phyloP scores from a whole-genome alignment of 345 rosid species.

The Turritis glabra region DNA sequence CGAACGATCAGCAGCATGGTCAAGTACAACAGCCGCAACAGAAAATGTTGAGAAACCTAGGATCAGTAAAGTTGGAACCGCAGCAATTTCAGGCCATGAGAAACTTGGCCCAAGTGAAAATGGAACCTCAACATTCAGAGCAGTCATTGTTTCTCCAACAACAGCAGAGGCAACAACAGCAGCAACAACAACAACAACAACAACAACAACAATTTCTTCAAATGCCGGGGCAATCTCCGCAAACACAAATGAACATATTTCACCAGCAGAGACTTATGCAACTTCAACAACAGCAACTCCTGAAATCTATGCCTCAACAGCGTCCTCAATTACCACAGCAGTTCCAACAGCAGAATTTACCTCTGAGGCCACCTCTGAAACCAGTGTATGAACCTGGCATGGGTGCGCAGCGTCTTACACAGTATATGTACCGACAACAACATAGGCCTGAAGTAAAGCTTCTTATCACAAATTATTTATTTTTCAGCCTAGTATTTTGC shows the following conservation, averaged over 20 bases:
- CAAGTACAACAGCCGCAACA: conserved; percentile 56
- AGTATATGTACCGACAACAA: conserved; percentile 92
- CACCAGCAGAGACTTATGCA: conserved; percentile 81
- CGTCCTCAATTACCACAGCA: conserved; percentile 77
- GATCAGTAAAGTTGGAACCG: conserved; percentile 73
- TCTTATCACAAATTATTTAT: not conserved
- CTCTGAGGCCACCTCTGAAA: conserved; percentile 71
- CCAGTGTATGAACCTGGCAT: conserved; percentile 90
- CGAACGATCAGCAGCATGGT: conserved; percentile 64
- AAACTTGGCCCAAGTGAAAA: conserved; percentile 64
- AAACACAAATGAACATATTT: conserved; percentile 69
- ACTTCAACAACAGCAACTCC: conserved; percentile 76
- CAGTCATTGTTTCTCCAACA: conserved; percentile 78
- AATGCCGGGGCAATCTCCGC: conserved; percentile 85
- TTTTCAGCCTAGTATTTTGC: conserved; percentile 7
- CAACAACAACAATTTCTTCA: conserved; percentile 81
- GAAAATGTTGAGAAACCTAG: conserved; percentile 61
- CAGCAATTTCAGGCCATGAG: conserved; percentile 69
- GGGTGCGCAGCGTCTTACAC: conserved; percentile 91
- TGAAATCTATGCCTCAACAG: conserved; percentile 86
- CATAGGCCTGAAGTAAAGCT: conserved; percentile 85
- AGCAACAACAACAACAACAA: conserved; percentile 81
- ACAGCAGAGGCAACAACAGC: conserved; percentile 76
- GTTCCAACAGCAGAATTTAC: conserved; percentile 76
- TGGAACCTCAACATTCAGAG: conserved; percentile 82